Base-by-base conservation (phyloP, 2,329 filamentous ascomycete species). In the Botryosphaeria dothidea region DNA sequence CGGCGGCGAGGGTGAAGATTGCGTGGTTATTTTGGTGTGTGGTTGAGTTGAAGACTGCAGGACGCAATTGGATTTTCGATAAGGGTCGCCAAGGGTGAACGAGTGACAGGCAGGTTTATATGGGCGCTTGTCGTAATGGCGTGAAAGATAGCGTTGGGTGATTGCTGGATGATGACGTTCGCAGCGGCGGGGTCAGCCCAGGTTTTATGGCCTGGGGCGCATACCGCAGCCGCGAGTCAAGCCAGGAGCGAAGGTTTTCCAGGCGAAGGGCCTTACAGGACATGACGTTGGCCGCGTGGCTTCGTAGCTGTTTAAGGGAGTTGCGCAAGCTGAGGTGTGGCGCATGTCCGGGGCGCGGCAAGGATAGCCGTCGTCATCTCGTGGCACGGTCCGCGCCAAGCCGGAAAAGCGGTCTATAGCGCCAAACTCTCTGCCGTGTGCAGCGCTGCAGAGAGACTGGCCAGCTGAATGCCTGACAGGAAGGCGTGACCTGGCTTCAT, bases 211-310 rank as follows among this genome's bases (percentile, higher is more conserved):
- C n/a, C n/a, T n/a, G n/a, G n/a, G n/a, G n/a, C n/a, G n/a, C n/a
- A n/a, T n/a, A n/a, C n/a, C n/a, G n/a, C n/a, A n/a, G n/a, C 9
- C 56, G 27, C 25, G 41, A 60, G 56, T 60, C 56, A 23, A 17
- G 36, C 17, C 23, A 29, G 7, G 23, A 23, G 15, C 27, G 49
- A 23, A 36, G 27, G 56, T 21, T 31, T 60, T 46, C 17, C 25
- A 31, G 38, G 54, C 17, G 38, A 3, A 5, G 36, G 23, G 54
- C 23, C 48, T 58, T 41, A 29, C 23, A 60, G 17, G 38, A 34
- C 25, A 60, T 60, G 56, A 46, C 56, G 56, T 34, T 46, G 56
- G 56, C 56, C 38, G 41, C 56, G 56, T 46, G 38, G 56, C 56
- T 60, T 29, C n/a, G 36, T 57, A 17, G 52, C 52, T 15, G 52